These are phyloP conservation scores for Rosa multiflora DNA, from an alignment of 306 rosid genomes.

Conservation along the genomic window DNA sequence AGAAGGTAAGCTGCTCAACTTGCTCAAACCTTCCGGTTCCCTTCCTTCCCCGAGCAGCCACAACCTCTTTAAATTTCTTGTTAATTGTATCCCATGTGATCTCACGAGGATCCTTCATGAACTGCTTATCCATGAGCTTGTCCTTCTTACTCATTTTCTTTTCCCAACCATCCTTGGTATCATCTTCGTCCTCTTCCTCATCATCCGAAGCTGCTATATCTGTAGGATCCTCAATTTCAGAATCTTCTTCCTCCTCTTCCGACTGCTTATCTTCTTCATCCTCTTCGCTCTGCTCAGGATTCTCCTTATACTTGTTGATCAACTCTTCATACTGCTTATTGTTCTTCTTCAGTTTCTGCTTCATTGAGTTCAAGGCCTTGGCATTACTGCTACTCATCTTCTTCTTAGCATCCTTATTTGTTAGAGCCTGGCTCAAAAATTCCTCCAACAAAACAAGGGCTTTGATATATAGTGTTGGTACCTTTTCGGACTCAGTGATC, in stretches of 20 bases:
- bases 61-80: constrained; percentile 79
- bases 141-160: constrained; percentile 60
- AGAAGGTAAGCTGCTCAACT: constrained; percentile 78
- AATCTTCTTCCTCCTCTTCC: constrained; percentile 61
- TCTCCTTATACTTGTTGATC: constrained; percentile 67
- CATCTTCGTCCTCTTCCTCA: constrained; percentile 40
- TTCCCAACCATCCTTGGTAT: constrained; percentile 47
- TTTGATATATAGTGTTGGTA: constrained; percentile 61
- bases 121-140: constrained; percentile 60
- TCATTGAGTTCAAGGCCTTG: constrained; percentile 80
- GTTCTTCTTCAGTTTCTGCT: constrained; percentile 79
- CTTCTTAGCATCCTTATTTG: constrained; percentile 81
- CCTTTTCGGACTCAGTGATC: constrained; percentile 65
- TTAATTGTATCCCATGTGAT: constrained; percentile 77
- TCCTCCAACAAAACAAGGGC: constrained; percentile 78
- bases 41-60: constrained; percentile 83
- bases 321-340: constrained; percentile 73
- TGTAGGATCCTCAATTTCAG: constrained; percentile 51
- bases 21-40: constrained; percentile 93
- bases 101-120: constrained; percentile 75
- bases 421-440: constrained; percentile 64
- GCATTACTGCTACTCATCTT: constrained; percentile 92
- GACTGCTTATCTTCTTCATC: constrained; percentile 40
- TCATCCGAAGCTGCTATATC: constrained; percentile 43
- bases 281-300: constrained; percentile 60